These are phyloP conservation scores for Edaphochlamys debaryana DNA, from an alignment of 139 green algal species.

Conservation along the genomic window DNA sequence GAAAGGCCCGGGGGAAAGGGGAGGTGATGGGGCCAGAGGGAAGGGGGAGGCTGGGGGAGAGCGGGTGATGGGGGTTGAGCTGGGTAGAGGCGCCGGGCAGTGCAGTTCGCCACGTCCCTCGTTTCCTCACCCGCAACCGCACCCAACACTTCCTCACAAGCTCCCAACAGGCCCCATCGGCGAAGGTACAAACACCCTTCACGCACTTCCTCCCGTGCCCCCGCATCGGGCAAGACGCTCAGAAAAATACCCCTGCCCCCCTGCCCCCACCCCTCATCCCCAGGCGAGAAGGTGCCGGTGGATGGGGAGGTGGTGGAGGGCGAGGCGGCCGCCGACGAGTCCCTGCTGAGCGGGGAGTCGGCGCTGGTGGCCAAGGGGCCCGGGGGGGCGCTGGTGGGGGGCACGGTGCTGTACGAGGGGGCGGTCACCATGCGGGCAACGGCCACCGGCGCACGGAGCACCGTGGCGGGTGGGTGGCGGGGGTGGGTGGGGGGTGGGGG, in stretches of 20 bases:
- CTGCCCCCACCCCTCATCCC: background rate
- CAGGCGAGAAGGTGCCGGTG: conserved; percentile 86
- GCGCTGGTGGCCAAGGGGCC: conserved; percentile 64
- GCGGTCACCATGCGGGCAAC: conserved; percentile 77
- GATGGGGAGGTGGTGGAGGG: conserved; percentile 87
- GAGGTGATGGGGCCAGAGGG: too few relatives aligned
- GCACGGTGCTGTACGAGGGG: conserved; percentile 87
- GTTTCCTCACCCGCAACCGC: too few relatives aligned
- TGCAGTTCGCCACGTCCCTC: too few relatives aligned
- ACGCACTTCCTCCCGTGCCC: too few relatives aligned
- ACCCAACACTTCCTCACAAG: too few relatives aligned
- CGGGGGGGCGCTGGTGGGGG: conserved; percentile 77
- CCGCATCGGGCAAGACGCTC: too few relatives aligned
- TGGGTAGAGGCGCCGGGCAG: too few relatives aligned
- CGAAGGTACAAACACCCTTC: too few relatives aligned
- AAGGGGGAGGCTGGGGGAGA: too few relatives aligned
- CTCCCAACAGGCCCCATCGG: too few relatives aligned
- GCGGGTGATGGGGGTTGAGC: background rate
- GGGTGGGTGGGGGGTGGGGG: background rate
- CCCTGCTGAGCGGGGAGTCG: conserved; percentile 80
- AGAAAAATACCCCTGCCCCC: too few relatives aligned
- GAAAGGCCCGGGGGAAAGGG: background rate
- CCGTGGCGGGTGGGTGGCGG: conserved; percentile 66
- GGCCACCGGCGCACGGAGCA: conserved; percentile 73
- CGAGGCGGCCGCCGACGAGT: conserved; percentile 83